A percentile compares a stretch with the other conserved stretches of the same genome.
Conservation (phyloP, 2,329 filamentous ascomycete genomes). For the Aspergillus sp. region DNA sequence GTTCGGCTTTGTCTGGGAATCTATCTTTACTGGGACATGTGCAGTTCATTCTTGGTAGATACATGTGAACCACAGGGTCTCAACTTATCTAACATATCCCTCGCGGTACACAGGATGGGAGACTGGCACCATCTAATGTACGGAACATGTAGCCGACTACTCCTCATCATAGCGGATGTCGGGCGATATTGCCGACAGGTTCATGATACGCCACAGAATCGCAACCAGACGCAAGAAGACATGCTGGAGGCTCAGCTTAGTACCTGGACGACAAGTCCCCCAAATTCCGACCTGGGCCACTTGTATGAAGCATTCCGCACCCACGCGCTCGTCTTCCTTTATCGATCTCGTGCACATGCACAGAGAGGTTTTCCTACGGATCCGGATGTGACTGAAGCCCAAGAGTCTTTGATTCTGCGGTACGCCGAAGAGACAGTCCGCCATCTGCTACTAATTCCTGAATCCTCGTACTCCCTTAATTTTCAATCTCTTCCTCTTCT, state of each 20-base stretch:
- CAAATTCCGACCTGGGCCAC: constrained; percentile 10
- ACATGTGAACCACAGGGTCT: constrained; percentile 3
- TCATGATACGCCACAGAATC: constrained; percentile 7
- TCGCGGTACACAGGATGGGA: constrained; percentile 10
- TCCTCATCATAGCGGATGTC: constrained; percentile 11
- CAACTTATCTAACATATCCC: constrained; percentile 4
- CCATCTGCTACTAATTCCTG: constrained; percentile 11
- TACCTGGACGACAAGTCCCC: constrained; percentile 4
- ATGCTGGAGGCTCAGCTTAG: constrained; percentile 10
- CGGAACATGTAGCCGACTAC: constrained; percentile 10
- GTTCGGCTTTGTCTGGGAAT: constrained; percentile 12
- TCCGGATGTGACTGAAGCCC: constrained; percentile 6
- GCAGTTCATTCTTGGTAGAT: constrained; percentile 13
- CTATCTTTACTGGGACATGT: constrained; percentile 16
- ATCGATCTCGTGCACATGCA: constrained; percentile 11
- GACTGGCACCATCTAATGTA: constrained; percentile 15
- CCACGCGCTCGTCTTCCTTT: constrained; percentile 12
- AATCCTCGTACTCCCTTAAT: constrained; percentile 7
- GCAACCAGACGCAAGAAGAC: constrained; percentile 9
- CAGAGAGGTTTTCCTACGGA: constrained; percentile 4
- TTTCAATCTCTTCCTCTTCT: constrained; percentile 15
- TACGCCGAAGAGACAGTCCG: constrained; percentile 14
- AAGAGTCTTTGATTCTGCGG: constrained; percentile 10
- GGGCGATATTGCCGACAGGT: constrained; percentile 14
- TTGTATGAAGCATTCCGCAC: constrained; percentile 16